Conservation (phyloP, 441 rosid species). For the Pelargonium exstipulatum region DNA sequence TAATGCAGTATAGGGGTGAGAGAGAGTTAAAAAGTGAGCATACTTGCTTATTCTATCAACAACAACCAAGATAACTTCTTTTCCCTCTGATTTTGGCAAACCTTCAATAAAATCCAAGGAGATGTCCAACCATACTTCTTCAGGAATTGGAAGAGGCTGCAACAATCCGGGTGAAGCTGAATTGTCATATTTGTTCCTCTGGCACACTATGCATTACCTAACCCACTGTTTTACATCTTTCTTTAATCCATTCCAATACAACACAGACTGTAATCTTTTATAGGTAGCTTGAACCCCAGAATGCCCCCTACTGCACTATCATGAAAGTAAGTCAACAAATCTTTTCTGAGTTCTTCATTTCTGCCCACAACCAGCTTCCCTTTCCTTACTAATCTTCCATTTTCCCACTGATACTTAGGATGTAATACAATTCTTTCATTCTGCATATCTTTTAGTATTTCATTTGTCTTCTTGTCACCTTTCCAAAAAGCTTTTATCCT, state of each 20-base stretch:
- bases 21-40: neutral
- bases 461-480: too few relatives aligned
- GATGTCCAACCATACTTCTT: neutral
- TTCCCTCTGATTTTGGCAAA: neutral
- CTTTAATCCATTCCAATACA: neutral
- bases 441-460: too few relatives aligned
- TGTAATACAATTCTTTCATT: too few relatives aligned
- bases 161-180: neutral
- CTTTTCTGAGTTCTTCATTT: too few relatives aligned
- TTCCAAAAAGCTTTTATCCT: too few relatives aligned
- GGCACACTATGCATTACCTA: neutral
- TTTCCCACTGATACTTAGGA: too few relatives aligned
- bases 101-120: slow-evolving; percentile 11
- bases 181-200: neutral
- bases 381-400: too few relatives aligned
- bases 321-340: too few relatives aligned
- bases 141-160: neutral
- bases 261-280: neutral
- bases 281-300: neutral
- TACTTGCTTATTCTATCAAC: slow-evolving; percentile 9
- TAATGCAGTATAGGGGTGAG: neutral
- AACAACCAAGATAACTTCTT: slow-evolving; percentile 9
- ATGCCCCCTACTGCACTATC: neutral
- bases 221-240: neutral
- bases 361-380: too few relatives aligned